Base-by-base conservation (phyloP, 805 yeast genomes). In the Starmerella floris region DNA sequence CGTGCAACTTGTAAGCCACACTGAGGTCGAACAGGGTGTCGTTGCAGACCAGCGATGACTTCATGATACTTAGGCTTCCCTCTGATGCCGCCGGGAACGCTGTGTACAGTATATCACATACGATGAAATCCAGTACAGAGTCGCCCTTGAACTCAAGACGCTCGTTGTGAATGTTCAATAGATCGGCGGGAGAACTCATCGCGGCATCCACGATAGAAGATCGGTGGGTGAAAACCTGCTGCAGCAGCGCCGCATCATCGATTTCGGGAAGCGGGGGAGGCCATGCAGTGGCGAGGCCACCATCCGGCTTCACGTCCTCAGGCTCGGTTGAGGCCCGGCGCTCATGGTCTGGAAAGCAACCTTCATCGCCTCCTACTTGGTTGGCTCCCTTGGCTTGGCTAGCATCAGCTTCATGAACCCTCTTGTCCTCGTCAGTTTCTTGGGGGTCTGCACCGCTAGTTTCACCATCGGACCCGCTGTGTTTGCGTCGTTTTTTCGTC, bases 101-200 rank as follows among this genome's bases (percentile, higher is more conserved):
- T 23, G 72, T 67, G 53, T 69, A 84, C 16, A 83, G 66, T 33
- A 87, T 68, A 44, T 72, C 64, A 0, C 95, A 79, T 41, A 81
- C 76, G n/a, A 78, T 65, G 41, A 71, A 72, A 56, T 83, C 81
- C 45, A 88, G 63, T 19, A 84, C 72, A 1, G 96, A 77, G 62
- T 88, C 97, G 15, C 97, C 97, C 35, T 83, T 64, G 56, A 84
- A 88, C 63, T 88, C 97, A 20, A 85, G 65, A 39, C 95, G 68
- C 65, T 87, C 96, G 58, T 88, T 83, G 53, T 83, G 87, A 2
- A 77, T 64, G 40, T 68, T 64, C 22, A 79, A 64, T 41, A 72
- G 64, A 50, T 79, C 88, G 3, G 63, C 59, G 39, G 69, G 73
- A n/a, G 73, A 64, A 37, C 78, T 59, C 50, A 73, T 73, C 46